Percentiles rank a stretch among this genome's conserved stretches.
Conservation (phyloP, 345 rosid species). For the Populus deltoides region DNA sequence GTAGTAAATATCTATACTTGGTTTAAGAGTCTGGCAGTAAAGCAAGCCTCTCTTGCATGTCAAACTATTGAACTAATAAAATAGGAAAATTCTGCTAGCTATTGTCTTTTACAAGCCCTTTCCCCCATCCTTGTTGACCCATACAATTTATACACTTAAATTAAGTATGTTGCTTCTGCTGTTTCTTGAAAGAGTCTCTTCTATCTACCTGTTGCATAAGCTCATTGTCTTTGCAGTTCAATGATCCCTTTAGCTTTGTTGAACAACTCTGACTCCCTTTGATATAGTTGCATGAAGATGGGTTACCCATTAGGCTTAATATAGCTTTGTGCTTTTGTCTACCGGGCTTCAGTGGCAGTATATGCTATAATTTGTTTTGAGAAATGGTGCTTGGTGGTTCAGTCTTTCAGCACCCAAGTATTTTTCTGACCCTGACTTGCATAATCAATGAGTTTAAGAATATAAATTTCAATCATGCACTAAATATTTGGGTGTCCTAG, state of each 20-base stretch:
- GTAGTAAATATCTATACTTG: not conserved
- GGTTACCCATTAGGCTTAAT: not conserved
- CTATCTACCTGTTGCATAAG: not conserved
- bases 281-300: not conserved
- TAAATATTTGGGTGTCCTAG: not conserved
- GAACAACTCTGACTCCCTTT: not conserved
- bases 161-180: not conserved
- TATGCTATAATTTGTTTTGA: not conserved
- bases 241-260: not conserved
- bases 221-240: not conserved
- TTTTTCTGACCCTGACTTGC: not conserved
- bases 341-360: not conserved
- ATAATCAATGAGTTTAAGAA: not conserved
- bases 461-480: not conserved
- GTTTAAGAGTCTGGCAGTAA: not conserved
- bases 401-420: not conserved
- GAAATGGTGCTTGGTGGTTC: not conserved
- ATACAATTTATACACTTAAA: not conserved
- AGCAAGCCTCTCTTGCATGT: not conserved
- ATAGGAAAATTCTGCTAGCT: not conserved
- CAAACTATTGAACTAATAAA: not conserved
- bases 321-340: not conserved
- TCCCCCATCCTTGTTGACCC: not conserved
- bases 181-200: not conserved
- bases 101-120: not conserved